Percentiles rank a stretch among this genome's conserved stretches.
Conservation (phyloP, 768 basidiomycete species). For the Boletales sp. region DNA sequence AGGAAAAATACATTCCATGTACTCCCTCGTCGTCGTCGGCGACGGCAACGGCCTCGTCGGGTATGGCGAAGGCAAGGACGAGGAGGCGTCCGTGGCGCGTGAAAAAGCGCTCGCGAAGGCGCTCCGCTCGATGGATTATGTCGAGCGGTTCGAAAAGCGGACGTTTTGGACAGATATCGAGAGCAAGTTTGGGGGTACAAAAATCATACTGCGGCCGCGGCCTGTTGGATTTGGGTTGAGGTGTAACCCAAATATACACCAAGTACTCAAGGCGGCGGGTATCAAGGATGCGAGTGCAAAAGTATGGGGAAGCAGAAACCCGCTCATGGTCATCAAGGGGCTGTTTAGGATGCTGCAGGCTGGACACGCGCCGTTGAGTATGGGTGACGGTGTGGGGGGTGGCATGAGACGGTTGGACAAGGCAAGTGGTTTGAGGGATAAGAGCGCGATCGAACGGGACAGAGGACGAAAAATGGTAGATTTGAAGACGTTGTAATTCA, state of each 20-base stretch:
- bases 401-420: conserved; percentile 67
- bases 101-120: conserved; percentile 64
- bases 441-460: conserved; percentile 74
- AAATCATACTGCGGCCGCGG: conserved; percentile 74
- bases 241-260: conserved; percentile 86
- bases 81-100: conserved; percentile 48
- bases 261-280: conserved; percentile 88
- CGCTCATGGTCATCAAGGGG: conserved; percentile 72
- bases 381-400: conserved; percentile 84
- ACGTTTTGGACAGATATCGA: conserved; percentile 94
- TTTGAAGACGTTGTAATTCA: conserved; percentile 49
- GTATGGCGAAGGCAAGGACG: conserved; percentile 76
- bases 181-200: conserved; percentile 80
- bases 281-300: conserved; percentile 95
- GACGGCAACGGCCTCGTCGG: conserved; percentile 84
- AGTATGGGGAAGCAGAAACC: conserved; percentile 91
- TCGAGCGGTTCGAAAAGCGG: conserved; percentile 90
- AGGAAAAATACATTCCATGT: conserved; percentile 73
- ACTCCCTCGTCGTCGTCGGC: conserved; percentile 69
- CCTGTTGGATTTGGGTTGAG: conserved; percentile 90
- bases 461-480: conserved; percentile 76
- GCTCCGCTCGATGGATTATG: conserved; percentile 84
- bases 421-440: conserved; percentile 67
- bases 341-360: conserved; percentile 80
- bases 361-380: conserved; percentile 71